Percentiles rank a stretch among this genome's conserved stretches.
Conservation (phyloP, 73 alveolate genomes). For the Uronychia setigera region DNA sequence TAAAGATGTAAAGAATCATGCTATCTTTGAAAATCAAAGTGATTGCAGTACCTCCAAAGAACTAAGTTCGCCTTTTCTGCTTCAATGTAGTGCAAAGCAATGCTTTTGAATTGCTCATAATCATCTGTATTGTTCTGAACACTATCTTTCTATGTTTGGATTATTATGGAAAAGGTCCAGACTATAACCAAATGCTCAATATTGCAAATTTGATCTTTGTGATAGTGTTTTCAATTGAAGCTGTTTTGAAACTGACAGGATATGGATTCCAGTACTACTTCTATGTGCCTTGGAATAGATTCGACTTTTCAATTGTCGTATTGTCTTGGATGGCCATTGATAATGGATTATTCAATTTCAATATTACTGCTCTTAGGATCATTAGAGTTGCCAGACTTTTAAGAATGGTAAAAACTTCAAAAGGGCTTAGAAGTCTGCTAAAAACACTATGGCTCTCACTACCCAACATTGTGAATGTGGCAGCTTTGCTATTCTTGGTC, state of each 20-base stretch:
- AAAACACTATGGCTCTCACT: constrained; percentile 69
- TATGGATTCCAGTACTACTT: constrained; percentile 53
- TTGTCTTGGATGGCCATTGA: constrained; percentile 40
- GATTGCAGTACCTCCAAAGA: constrained; percentile 14
- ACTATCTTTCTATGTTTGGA: constrained; percentile 41
- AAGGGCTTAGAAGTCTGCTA: constrained; percentile 68
- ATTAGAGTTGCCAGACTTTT: constrained; percentile 72
- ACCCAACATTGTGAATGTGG: constrained; percentile 62
- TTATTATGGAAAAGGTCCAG: constrained; percentile 5
- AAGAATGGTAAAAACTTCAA: constrained; percentile 65
- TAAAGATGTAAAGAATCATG: constrained; percentile 57
- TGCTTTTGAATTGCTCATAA: constrained; percentile 39
- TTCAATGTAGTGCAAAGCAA: constrained; percentile 30
- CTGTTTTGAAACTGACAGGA: constrained; percentile 54
- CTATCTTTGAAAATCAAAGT: constrained; percentile 39
- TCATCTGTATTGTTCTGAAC: constrained; percentile 18
- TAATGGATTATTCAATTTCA: constrained; percentile 46
- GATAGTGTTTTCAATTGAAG: constrained; percentile 58
- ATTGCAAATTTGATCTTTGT: constrained; percentile 26
- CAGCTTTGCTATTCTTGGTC: constrained; percentile 44
- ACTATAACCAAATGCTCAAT: constrained; percentile 7
- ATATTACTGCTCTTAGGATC: constrained; percentile 68
- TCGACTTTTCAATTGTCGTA: constrained; percentile 65
- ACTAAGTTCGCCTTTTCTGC: constrained; percentile 20
- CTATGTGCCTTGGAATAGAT: constrained; percentile 65